Base-by-base conservation (phyloP, 1,139 yeast species). In the Diutina neorugosa region DNA sequence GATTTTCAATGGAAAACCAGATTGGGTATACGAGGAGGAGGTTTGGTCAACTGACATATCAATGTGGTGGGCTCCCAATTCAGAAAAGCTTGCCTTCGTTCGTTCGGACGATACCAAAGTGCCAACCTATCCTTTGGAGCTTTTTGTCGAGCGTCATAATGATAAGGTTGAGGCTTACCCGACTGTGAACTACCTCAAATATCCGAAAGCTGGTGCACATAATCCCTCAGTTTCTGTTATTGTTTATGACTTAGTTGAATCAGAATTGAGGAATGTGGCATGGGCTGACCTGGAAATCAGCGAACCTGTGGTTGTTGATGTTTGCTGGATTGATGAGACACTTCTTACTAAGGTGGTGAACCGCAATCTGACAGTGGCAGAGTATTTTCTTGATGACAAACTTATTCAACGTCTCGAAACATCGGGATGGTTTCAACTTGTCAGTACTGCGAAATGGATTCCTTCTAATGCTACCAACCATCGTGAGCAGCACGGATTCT, bases 11-110 rank as follows among this genome's bases (percentile, higher is more conserved):
- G 99, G 96, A 0, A 84, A 81, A 57, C 86, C 97, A 0, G 98
- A 93, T 62, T 93, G 98, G 98, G 88, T 93, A 0, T 93, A 93
- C 63, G 98, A 93, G 65, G 98, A 94, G 62, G 98, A 94, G 62
- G 90, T 93, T 0, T 66, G 84, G 7, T 74, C 78, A 0, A 69
- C 74, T 4, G 88, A 85, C 58, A 69, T 70, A 47, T 81, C 94
- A 2, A 66, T 89, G 21, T 93, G 96, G 96, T 93, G 11, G 56
- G 76, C 84, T 2, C 83, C 83, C 11, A 62, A 66, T 20, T 79
- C 82, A 11, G 68, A 71, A 47, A 76, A 70, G 56, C 60, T 80
- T 52, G 63, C 78, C 0, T 76, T 77, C 55, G 67, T 78, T 60
- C 70, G 74, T 56, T 71, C 78, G 51, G 74, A 80, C 59, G 83